Percentiles rank a stretch among this genome's conserved stretches.
phyloP scores from a whole-genome alignment of 1,284 basidiomycete genomes.

The Rhodotorula sp. region DNA sequence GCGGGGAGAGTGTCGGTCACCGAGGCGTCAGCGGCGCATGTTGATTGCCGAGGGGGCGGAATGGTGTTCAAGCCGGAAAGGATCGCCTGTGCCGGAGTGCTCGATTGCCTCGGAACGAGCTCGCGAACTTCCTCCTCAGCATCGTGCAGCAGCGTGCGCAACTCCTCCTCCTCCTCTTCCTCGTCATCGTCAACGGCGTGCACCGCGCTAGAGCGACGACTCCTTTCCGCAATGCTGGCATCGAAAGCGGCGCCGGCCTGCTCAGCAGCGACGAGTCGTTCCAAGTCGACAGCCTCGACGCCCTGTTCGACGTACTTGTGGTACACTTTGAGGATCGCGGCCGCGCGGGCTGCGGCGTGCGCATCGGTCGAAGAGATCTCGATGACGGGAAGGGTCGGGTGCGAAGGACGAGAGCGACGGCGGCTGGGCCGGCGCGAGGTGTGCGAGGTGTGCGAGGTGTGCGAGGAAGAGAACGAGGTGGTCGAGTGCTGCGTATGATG shows the following conservation, averaged over 20 bases:
- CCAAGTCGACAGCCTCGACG: conserved; percentile 8
- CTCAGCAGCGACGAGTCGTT: neutral
- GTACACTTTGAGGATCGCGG: conserved; percentile 80
- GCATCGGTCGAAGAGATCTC: conserved; percentile 79
- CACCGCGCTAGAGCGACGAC: neutral
- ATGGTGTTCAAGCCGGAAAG: neutral
- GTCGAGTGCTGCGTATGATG: neutral
- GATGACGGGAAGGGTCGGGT: conserved; percentile 53
- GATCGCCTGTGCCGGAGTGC: neutral
- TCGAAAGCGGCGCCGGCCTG: neutral
- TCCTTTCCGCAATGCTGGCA: neutral
- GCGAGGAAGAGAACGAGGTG: conserved; percentile 4
- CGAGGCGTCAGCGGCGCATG: neutral
- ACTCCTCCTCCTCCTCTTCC: conserved; percentile 28
- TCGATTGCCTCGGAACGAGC: neutral
- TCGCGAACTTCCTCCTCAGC: conserved; percentile 32
- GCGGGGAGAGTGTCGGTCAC: neutral
- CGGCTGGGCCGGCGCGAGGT: conserved; percentile 3
- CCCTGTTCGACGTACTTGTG: conserved; percentile 65
- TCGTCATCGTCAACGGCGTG: conserved; percentile 1
- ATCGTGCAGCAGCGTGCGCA: conserved; percentile 25
- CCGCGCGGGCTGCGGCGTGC: conserved; percentile 77
- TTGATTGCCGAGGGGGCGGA: neutral
- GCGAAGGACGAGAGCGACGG: conserved; percentile 11
- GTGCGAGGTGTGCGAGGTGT: conserved; percentile 9